A percentile compares a stretch with the other conserved stretches of the same genome.
Conservation (phyloP, 164 flowering plant species). For the Piper longum region DNA sequence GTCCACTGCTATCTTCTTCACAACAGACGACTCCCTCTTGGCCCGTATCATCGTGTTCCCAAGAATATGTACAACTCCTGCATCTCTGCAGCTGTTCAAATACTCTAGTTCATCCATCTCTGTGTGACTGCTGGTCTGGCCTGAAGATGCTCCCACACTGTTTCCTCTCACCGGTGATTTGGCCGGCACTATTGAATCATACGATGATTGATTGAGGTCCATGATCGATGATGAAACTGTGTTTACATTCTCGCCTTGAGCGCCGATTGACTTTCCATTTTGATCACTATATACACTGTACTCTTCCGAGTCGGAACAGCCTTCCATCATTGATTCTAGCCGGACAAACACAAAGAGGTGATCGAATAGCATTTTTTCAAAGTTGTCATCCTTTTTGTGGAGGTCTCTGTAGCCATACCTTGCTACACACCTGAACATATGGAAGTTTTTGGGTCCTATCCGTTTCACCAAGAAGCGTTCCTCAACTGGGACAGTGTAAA, state of each 20-base stretch:
- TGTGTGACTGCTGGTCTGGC: slow-evolving; percentile 3
- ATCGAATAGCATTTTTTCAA: slow-evolving; percentile 83
- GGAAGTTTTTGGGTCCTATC: slow-evolving; percentile 83
- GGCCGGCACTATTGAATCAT: slow-evolving; percentile 53
- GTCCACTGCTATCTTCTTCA: slow-evolving; percentile 69
- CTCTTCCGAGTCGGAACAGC: slow-evolving; percentile 63
- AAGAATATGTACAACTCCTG: slow-evolving; percentile 89
- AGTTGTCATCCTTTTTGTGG: slow-evolving; percentile 83
- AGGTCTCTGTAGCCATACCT: slow-evolving; percentile 95
- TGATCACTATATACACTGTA: slow-evolving; percentile 39
- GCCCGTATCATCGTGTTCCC: slow-evolving; percentile 86
- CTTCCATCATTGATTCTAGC: slow-evolving; percentile 91
- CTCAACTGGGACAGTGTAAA: slow-evolving; percentile 78
- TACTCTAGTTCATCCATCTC: slow-evolving; percentile 71
- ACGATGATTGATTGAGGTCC: slow-evolving; percentile 39
- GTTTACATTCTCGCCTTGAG: slow-evolving; percentile 21
- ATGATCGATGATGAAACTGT: slow-evolving; percentile 16
- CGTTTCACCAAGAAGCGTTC: slow-evolving; percentile 87
- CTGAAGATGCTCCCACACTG: slow-evolving; percentile 19
- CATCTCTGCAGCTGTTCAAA: slow-evolving; percentile 61
- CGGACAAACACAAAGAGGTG: slow-evolving; percentile 62
- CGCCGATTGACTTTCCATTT: slow-evolving; percentile 33
- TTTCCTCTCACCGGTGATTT: slow-evolving; percentile 22
- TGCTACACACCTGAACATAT: slow-evolving; percentile 95
- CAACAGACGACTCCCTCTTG: slow-evolving; percentile 46